Conservation (phyloP, 139 green algal species). For the Asterochloris erici region DNA sequence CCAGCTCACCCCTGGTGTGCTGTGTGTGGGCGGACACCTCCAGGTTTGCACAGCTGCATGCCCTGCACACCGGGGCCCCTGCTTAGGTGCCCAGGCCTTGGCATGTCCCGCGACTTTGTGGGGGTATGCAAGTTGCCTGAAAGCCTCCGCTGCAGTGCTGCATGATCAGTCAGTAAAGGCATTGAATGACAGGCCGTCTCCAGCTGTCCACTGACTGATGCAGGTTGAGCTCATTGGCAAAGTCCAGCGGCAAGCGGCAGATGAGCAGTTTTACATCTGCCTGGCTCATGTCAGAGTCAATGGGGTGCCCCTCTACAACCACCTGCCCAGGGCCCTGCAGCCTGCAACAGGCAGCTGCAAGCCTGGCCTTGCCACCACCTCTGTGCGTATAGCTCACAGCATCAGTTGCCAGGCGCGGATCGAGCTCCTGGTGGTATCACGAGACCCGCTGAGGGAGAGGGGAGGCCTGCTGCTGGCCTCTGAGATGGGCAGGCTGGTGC, state of each 20-base stretch:
- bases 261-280: constrained; percentile 37
- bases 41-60: too few species aligned
- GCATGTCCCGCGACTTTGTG: too few species aligned
- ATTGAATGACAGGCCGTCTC: neutral
- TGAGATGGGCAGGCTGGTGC: constrained; percentile 21
- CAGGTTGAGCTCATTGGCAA: constrained; percentile 33
- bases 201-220: neutral
- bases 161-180: neutral
- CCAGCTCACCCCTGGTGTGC: too few species aligned
- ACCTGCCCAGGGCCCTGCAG: neutral
- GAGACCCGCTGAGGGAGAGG: constrained; percentile 8
- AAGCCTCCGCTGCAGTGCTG: too few species aligned
- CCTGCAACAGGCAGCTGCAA: neutral
- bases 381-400: neutral
- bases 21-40: too few species aligned
- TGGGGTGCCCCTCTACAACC: constrained; percentile 26
- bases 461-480: constrained; percentile 23
- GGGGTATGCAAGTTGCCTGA: too few species aligned
- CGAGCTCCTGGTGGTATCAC: neutral
- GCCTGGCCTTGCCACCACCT: neutral
- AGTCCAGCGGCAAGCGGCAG: constrained; percentile 26
- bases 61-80: too few species aligned
- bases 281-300: constrained; percentile 19
- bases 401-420: neutral
- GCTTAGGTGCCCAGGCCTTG: too few species aligned